Percentiles rank a stretch among this genome's conserved stretches.
Evolutionary conservation across 441 rosid genomes (phyloP).

Genomic region (Euphorbia schlechtendalii): DNA sequence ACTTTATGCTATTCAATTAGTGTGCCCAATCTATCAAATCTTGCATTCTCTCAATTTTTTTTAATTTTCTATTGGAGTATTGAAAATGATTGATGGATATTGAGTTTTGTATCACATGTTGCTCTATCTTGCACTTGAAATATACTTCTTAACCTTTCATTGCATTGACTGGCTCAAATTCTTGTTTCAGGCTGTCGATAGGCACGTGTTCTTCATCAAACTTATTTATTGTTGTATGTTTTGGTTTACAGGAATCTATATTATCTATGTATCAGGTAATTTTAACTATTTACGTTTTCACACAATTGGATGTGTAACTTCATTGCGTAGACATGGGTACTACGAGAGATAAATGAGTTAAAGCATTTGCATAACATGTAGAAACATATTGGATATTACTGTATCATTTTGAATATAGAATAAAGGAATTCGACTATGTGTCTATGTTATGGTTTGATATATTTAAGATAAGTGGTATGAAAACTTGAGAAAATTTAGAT

Average conservation of each 20-base stretch:
- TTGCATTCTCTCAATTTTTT: neutral
- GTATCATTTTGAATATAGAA: neutral
- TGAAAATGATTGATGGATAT: neutral
- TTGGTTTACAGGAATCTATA: slow-evolving; percentile 64
- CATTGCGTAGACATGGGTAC: neutral
- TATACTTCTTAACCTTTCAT: neutral
- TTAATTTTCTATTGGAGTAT: neutral
- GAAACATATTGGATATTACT: neutral
- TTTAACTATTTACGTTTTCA: slow-evolving; percentile 28
- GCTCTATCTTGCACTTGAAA: neutral
- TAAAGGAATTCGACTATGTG: neutral
- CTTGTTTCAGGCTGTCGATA: slow-evolving; percentile 6
- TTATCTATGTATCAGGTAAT: slow-evolving; percentile 41
- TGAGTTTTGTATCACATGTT: slow-evolving; percentile 1
- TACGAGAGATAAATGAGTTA: neutral
- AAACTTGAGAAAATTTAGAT: neutral
- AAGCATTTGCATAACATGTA: neutral
- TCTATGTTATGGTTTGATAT: neutral
- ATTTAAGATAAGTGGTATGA: neutral
- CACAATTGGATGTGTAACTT: neutral
- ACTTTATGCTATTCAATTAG: neutral
- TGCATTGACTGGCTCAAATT: neutral
- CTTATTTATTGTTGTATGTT: slow-evolving; percentile 7
- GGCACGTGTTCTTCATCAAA: slow-evolving; percentile 3
- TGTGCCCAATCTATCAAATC: neutral